Evolutionary conservation across 1,284 basidiomycete genomes (phyloP).

Genomic region (Ceratobasidium sp.): DNA sequence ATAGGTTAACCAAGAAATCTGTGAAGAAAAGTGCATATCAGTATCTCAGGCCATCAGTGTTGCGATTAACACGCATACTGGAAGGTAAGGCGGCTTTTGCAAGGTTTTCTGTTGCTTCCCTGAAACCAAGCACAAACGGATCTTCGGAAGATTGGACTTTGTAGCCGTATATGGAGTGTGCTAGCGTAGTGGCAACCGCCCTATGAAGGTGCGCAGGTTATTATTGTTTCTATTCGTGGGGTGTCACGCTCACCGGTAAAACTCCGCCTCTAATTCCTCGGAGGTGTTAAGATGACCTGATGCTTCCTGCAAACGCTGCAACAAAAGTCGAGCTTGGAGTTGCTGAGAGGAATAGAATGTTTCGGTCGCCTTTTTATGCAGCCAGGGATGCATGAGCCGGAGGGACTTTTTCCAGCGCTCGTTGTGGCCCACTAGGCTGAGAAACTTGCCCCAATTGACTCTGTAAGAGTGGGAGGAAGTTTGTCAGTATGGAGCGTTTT

Average conservation of each 20-base stretch:
- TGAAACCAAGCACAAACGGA: neutral
- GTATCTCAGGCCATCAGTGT: neutral
- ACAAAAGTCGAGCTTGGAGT: neutral
- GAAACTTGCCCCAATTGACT: slow-evolving; percentile 17
- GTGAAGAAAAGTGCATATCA: neutral
- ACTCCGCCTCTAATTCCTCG: neutral
- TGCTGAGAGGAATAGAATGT: slow-evolving; percentile 4
- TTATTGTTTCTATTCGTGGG: neutral
- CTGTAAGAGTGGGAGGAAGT: neutral
- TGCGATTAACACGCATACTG: neutral
- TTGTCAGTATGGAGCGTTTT: neutral
- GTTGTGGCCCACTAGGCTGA: slow-evolving; percentile 7
- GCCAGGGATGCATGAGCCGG: slow-evolving; percentile 31
- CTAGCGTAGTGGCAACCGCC: neutral
- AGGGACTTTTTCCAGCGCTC: slow-evolving; percentile 36
- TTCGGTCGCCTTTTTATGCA: slow-evolving; percentile 20
- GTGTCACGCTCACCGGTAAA: neutral
- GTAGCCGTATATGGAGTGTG: slow-evolving; percentile 27
- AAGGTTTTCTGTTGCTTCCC: slow-evolving; percentile 13
- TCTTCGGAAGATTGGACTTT: neutral
- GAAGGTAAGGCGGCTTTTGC: slow-evolving; percentile 1
- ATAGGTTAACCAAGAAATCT: slow-evolving; percentile 34
- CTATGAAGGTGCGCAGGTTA: neutral
- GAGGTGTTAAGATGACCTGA: neutral
- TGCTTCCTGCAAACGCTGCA: slow-evolving; percentile 5